These are phyloP conservation scores for Aspergillus baeticus DNA, from an alignment of 495 filamentous ascomycete genomes.

Conservation along the genomic window DNA sequence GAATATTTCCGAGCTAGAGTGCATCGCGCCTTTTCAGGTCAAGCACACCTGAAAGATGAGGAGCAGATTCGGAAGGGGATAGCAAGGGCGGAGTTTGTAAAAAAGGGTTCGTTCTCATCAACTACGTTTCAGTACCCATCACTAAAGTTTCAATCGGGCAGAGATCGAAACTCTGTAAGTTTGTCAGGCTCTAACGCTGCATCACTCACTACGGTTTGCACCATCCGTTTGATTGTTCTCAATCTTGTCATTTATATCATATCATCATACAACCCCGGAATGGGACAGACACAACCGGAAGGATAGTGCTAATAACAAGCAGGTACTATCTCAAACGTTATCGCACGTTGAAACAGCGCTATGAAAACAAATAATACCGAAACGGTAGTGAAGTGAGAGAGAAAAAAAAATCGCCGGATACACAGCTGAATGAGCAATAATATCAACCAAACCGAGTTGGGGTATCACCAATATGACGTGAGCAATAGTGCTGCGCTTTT, in stretches of 20 bases:
- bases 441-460: slow-evolving; percentile 22
- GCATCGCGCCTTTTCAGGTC: slow-evolving; percentile 79
- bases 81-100: slow-evolving; percentile 78
- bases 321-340: slow-evolving; percentile 97
- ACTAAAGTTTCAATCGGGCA: slow-evolving; percentile 24
- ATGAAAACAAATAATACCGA: slow-evolving; percentile 50
- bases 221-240: neutral
- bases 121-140: neutral
- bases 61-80: slow-evolving; percentile 74
- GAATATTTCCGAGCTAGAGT: slow-evolving; percentile 77
- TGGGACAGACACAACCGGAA: slow-evolving; percentile 7
- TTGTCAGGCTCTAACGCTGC: neutral
- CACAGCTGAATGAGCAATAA: slow-evolving; percentile 24
- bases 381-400: slow-evolving; percentile 4
- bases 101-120: slow-evolving; percentile 63
- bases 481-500: slow-evolving; percentile 34
- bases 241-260: slow-evolving; percentile 15
- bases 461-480: slow-evolving; percentile 50
- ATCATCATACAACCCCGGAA: slow-evolving; percentile 23
- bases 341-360: slow-evolving; percentile 80
- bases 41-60: slow-evolving; percentile 67
- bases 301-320: slow-evolving; percentile 17
- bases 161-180: slow-evolving; percentile 92
- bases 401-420: slow-evolving; percentile 20
- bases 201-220: neutral